phyloP scores from a whole-genome alignment of 495 filamentous ascomycete species.

The Polyplosphaeria fusca region DNA sequence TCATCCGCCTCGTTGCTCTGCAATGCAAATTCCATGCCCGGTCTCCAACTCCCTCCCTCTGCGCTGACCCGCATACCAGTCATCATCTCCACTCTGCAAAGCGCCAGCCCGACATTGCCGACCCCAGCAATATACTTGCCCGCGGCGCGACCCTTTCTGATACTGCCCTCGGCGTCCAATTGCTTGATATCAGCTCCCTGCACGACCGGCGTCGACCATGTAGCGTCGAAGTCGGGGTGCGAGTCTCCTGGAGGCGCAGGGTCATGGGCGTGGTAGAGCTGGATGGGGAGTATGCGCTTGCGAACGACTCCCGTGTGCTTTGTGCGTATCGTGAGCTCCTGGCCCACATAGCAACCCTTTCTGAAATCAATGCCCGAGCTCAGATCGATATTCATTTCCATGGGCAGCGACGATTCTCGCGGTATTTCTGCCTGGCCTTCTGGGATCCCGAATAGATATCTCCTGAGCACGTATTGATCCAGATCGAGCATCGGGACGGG shows the following conservation, averaged over 20 bases:
- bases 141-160: conserved; percentile 57
- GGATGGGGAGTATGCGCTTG: conserved; percentile 82
- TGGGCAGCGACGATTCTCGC: conserved; percentile 65
- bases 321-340: conserved; percentile 93
- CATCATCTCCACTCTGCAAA: conserved; percentile 89
- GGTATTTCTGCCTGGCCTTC: conserved; percentile 81
- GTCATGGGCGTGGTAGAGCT: conserved; percentile 55
- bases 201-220: background rate
- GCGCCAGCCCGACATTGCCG: conserved; percentile 82
- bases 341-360: conserved; percentile 96
- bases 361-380: conserved; percentile 81
- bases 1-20: conserved; percentile 42
- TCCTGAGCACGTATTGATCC: conserved; percentile 50
- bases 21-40: conserved; percentile 55
- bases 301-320: conserved; percentile 89
- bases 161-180: conserved; percentile 24
- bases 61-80: conserved; percentile 66
- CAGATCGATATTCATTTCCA: conserved; percentile 81
- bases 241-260: conserved; percentile 37
- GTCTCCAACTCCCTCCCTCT: conserved; percentile 54
- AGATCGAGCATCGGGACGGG: conserved; percentile 47
- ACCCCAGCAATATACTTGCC: conserved; percentile 75
- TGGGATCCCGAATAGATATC: conserved; percentile 73
- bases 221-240: conserved; percentile 26
- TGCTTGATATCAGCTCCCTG: conserved; percentile 35